Conservation (phyloP, 164 flowering plant species). For the Vitis riparia region DNA sequence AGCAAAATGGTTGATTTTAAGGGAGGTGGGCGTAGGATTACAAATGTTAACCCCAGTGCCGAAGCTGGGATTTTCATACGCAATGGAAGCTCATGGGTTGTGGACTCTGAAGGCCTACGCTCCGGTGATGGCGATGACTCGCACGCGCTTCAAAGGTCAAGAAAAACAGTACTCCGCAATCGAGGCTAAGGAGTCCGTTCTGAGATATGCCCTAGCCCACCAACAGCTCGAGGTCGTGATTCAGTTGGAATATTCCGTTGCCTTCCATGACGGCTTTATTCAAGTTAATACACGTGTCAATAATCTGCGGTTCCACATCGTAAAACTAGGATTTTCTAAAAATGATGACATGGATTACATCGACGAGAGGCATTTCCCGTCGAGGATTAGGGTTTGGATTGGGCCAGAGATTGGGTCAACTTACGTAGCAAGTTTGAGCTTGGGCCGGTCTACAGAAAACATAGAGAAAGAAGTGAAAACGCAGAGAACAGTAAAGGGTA, state of each 20-base stretch:
- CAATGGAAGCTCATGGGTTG: conserved; percentile 64
- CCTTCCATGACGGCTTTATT: conserved; percentile 38
- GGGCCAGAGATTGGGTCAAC: conserved; percentile 79
- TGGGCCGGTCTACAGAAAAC: conserved; percentile 75
- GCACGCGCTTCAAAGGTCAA: conserved; percentile 16
- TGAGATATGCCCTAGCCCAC: conserved; percentile 76
- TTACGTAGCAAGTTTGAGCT: conserved; percentile 54
- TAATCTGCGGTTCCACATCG: conserved; percentile 77
- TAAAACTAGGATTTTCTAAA: conserved; percentile 49
- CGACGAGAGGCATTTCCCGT: conserved; percentile 66
- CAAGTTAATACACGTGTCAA: conserved; percentile 70
- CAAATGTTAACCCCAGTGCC: conserved; percentile 24
- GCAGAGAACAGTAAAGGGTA: conserved; percentile 52
- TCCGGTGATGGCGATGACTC: conserved; percentile 58
- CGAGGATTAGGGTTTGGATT: conserved; percentile 62
- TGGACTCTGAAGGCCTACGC: conserved; percentile 73
- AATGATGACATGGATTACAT: conserved; percentile 28
- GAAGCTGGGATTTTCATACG: conserved; percentile 56
- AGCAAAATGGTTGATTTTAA: conserved; percentile 62
- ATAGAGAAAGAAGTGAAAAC: conserved; percentile 47
- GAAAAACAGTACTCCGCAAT: conserved; percentile 21
- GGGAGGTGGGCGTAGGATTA: conserved; percentile 49
- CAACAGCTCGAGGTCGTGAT: conserved; percentile 78
- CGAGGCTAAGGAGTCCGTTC: conserved; percentile 56
- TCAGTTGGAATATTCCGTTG: conserved; percentile 69